These are phyloP conservation scores for Neocallimastix lanati DNA, from an alignment of 192 early-diverging fungal genomes.

Conservation along the genomic window DNA sequence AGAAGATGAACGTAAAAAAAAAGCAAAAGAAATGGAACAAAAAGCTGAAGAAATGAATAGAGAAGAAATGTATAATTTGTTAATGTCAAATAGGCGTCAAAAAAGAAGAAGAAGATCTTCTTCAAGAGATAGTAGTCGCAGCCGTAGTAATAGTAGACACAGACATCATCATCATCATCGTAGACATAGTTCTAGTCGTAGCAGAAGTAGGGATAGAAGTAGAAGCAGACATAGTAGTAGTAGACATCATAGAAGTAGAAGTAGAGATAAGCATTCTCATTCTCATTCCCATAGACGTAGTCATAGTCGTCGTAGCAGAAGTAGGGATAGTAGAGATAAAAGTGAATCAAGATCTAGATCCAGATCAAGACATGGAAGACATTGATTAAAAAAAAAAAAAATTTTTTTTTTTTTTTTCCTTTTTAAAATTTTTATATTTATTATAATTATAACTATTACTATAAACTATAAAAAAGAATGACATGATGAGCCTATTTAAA, in stretches of 20 bases:
- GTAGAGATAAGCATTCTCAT: neutral
- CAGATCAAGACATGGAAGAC: neutral
- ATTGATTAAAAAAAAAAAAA: neutral
- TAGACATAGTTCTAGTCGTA: neutral
- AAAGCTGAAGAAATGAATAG: neutral
- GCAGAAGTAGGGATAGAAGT: too few species aligned
- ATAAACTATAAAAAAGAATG: too few species aligned
- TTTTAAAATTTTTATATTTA: too few species aligned
- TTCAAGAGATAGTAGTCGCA: neutral
- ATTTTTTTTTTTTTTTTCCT: too few species aligned
- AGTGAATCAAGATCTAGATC: too few species aligned
- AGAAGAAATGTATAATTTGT: neutral
- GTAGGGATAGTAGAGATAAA: too few species aligned
- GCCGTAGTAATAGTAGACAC: too few species aligned
- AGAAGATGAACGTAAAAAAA: neutral
- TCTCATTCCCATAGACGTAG: neutral
- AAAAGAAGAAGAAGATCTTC: neutral
- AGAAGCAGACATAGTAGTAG: neutral
- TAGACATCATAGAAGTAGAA: neutral
- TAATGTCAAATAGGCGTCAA: neutral
- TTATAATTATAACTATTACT: too few species aligned
- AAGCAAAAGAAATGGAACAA: neutral
- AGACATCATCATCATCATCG: neutral
- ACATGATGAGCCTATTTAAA: too few species aligned
- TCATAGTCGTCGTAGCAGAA: neutral